Evolutionary conservation across 2,329 filamentous ascomycete species (phyloP).

Genomic region (Colletotrichum musae): DNA sequence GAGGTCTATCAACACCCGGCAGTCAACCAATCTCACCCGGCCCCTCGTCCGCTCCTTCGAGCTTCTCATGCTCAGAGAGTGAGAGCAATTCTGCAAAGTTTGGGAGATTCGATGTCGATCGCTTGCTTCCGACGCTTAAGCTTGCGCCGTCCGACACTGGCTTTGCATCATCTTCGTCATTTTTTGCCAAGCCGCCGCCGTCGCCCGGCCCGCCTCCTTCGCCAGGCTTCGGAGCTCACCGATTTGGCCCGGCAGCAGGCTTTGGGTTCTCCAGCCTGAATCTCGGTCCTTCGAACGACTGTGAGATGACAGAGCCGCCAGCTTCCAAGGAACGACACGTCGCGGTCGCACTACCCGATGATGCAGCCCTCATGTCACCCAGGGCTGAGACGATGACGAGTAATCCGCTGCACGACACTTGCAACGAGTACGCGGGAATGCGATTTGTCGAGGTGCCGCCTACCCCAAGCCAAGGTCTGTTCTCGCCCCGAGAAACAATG

Average conservation of each 20-base stretch:
- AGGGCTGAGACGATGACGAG: constrained; percentile 80
- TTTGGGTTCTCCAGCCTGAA: constrained; percentile 61
- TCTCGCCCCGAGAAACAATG: constrained; percentile 66
- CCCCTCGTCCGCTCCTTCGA: constrained; percentile 77
- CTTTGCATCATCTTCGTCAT: constrained; percentile 47
- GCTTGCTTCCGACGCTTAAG: constrained; percentile 53
- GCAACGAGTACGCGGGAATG: constrained; percentile 61
- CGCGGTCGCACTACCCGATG: constrained; percentile 54
- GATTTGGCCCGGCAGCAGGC: constrained; percentile 55
- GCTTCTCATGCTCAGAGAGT: constrained; percentile 70
- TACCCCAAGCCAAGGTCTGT: constrained; percentile 66
- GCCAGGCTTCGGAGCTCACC: constrained; percentile 59
- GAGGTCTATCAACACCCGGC: constrained; percentile 68
- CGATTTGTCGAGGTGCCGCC: constrained; percentile 67
- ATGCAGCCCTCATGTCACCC: constrained; percentile 77
- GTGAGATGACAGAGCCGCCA: constrained; percentile 43
- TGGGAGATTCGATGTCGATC: constrained; percentile 57
- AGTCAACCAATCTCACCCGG: constrained; percentile 69
- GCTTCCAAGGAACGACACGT: constrained; percentile 53
- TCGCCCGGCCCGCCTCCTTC: constrained; percentile 63
- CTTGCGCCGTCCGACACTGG: constrained; percentile 51
- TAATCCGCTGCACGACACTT: constrained; percentile 71
- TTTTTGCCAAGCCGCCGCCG: constrained; percentile 56
- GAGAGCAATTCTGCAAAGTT: constrained; percentile 59
- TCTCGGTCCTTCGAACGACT: constrained; percentile 44